phyloP scores from a whole-genome alignment of 345 rosid genomes.

The Leavenworthia alabamica region DNA sequence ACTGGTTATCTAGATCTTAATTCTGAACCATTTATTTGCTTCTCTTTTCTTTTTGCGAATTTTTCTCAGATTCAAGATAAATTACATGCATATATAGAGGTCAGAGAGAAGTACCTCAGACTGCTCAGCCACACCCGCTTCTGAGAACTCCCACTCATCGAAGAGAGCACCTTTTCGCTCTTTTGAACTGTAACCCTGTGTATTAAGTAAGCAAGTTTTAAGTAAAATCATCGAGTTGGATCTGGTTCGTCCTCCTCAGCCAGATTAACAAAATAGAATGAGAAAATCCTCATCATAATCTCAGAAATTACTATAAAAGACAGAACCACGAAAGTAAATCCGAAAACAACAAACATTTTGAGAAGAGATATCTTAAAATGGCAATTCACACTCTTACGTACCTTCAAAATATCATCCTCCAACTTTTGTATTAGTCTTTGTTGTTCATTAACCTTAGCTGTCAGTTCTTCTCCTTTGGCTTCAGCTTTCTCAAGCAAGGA shows the following conservation, averaged over 20 bases:
- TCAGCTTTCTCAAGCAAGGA: slow-evolving; percentile 75
- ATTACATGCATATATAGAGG: background rate
- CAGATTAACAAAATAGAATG: background rate
- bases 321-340: background rate
- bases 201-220: too few species aligned
- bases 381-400: too few species aligned
- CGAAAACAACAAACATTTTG: background rate
- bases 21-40: background rate
- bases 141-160: slow-evolving; percentile 93
- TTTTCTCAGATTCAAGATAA: background rate
- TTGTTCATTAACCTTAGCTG: slow-evolving; percentile 67
- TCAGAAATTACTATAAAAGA: background rate
- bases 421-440: slow-evolving; percentile 82
- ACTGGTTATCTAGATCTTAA: background rate
- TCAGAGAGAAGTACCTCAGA: slow-evolving; percentile 55
- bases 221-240: background rate
- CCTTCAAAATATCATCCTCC: too few species aligned
- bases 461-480: slow-evolving; percentile 62
- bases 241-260: background rate
- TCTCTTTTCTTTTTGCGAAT: background rate
- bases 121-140: slow-evolving; percentile 51
- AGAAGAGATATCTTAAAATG: background rate
- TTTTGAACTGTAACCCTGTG: slow-evolving; percentile 83
- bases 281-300: background rate
- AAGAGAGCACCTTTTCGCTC: slow-evolving; percentile 66